Evolutionary conservation across 305 asterid species (phyloP).

Genomic region (Fraxinus velutina): DNA sequence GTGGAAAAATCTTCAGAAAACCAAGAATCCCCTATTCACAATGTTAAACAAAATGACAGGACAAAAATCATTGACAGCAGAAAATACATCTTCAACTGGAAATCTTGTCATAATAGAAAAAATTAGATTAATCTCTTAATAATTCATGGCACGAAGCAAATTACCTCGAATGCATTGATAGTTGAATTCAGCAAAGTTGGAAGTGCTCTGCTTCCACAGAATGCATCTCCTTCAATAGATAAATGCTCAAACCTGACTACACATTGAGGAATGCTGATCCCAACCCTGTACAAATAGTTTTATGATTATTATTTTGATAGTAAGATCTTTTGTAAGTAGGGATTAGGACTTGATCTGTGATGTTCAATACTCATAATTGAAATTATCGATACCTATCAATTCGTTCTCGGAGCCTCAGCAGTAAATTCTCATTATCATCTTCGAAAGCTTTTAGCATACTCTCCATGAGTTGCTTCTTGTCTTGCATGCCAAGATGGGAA

Average conservation of each 20-base stretch:
- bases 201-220: slow-evolving; percentile 34
- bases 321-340: not conserved
- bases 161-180: slow-evolving; percentile 32
- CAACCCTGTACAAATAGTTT: slow-evolving; percentile 28
- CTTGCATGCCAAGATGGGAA: slow-evolving; percentile 31
- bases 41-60: not conserved
- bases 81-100: not conserved
- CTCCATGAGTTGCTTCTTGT: slow-evolving; percentile 33
- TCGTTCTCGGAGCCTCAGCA: slow-evolving; percentile 29
- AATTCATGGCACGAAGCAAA: not conserved
- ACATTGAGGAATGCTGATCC: slow-evolving; percentile 29
- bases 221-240: slow-evolving; percentile 33
- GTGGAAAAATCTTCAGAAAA: slow-evolving; percentile 34
- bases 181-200: slow-evolving; percentile 38
- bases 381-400: slow-evolving; percentile 23
- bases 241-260: slow-evolving; percentile 36
- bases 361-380: not conserved
- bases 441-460: slow-evolving; percentile 28
- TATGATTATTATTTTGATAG: not conserved
- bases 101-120: not conserved
- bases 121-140: not conserved
- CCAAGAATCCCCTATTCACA: slow-evolving; percentile 39
- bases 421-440: slow-evolving; percentile 33
- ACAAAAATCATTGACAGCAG: not conserved
- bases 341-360: not conserved